phyloP scores from a whole-genome alignment of 306 rosid species.

The Glycine soja region DNA sequence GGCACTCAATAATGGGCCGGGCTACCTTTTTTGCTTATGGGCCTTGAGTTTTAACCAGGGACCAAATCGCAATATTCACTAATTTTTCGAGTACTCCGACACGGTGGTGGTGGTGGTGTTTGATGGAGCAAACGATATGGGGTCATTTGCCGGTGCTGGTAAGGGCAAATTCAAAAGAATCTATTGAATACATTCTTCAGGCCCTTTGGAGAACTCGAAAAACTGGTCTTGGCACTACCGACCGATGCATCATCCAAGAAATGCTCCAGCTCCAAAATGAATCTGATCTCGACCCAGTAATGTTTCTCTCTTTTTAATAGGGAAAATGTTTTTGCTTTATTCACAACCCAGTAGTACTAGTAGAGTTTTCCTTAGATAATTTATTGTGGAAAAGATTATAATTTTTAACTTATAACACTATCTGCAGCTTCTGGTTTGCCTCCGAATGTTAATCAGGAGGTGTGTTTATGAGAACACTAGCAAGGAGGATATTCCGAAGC shows the following conservation, averaged over 20 bases:
- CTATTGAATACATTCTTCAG: conserved; percentile 74
- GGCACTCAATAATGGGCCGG: not conserved
- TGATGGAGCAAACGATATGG: conserved; percentile 68
- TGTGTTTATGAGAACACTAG: conserved; percentile 64
- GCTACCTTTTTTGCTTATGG: not conserved
- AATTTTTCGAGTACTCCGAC: too few species aligned
- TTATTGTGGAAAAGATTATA: not conserved
- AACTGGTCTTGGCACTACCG: conserved; percentile 62
- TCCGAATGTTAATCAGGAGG: conserved; percentile 69
- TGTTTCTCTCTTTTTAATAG: not conserved
- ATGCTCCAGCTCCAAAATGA: conserved; percentile 70
- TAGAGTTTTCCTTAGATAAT: too few species aligned
- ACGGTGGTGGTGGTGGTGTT: too few species aligned
- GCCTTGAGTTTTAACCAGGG: not conserved
- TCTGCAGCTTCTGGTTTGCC: conserved; percentile 75
- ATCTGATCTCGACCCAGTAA: conserved; percentile 75
- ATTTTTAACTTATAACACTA: not conserved
- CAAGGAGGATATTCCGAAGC: conserved; percentile 70
- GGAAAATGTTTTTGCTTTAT: too few species aligned
- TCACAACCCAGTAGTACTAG: too few species aligned
- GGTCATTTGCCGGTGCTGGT: conserved; percentile 64
- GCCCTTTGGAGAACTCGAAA: conserved; percentile 74
- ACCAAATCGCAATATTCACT: not conserved
- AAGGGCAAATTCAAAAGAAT: conserved; percentile 69
- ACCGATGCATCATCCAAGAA: conserved; percentile 64